These are phyloP conservation scores for Phytophthora hybrid DNA, from an alignment of 352 stramenopile genomes.

Conservation along the genomic window DNA sequence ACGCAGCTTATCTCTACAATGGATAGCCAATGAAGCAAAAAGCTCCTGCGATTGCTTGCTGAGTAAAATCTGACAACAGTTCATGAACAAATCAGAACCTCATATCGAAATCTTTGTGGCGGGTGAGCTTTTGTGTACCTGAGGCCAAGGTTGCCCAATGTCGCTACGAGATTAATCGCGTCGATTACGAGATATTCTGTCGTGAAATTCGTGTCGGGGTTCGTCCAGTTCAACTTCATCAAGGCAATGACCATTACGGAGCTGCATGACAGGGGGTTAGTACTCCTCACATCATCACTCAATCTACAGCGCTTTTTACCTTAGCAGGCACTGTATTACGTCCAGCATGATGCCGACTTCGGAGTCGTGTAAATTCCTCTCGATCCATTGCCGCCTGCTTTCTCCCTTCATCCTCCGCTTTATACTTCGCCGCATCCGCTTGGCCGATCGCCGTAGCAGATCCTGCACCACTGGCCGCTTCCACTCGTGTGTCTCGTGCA, in stretches of 20 bases:
- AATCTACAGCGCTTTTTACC: slow-evolving; percentile 29
- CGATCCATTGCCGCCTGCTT: slow-evolving; percentile 73
- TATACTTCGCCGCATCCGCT: slow-evolving; percentile 45
- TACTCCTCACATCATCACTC: not conserved
- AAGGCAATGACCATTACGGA: slow-evolving; percentile 66
- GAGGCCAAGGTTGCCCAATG: slow-evolving; percentile 51
- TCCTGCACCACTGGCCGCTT: slow-evolving; percentile 26
- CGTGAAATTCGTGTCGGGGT: slow-evolving; percentile 43
- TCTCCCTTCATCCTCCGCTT: slow-evolving; percentile 75
- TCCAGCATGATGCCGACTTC: slow-evolving; percentile 65
- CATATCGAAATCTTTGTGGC: no score
- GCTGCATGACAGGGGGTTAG: slow-evolving; percentile 25
- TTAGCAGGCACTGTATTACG: slow-evolving; percentile 58
- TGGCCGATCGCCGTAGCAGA: slow-evolving; percentile 26
- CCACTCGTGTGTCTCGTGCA: slow-evolving; percentile 18
- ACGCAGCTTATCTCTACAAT: slow-evolving; percentile 62
- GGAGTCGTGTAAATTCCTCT: slow-evolving; percentile 77
- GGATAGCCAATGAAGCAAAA: slow-evolving; percentile 70
- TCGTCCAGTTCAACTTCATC: slow-evolving; percentile 71
- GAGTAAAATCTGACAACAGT: slow-evolving; percentile 60
- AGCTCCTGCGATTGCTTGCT: slow-evolving; percentile 63
- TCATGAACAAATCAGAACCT: no score
- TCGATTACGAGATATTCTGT: slow-evolving; percentile 54
- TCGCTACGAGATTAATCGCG: slow-evolving; percentile 57
- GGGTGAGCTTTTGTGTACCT: slow-evolving; percentile 35